A percentile compares a stretch with the other conserved stretches of the same genome.
phyloP scores from a whole-genome alignment of 768 basidiomycete genomes.

The Russula earlei region DNA sequence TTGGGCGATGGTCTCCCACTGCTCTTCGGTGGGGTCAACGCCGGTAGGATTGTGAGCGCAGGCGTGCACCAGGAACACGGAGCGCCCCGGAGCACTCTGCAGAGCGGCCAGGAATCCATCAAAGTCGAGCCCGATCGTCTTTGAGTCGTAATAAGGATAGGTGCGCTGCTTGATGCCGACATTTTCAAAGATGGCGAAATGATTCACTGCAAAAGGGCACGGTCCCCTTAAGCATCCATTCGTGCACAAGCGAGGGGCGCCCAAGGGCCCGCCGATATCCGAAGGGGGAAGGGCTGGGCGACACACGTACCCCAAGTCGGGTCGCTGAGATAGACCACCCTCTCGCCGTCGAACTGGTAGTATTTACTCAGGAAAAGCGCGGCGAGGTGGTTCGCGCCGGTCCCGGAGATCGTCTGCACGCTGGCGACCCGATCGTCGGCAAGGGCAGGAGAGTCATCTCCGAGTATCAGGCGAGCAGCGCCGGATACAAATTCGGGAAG shows the following conservation, averaged over 20 bases:
- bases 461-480: constrained; percentile 77
- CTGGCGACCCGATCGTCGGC: constrained; percentile 62
- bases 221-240: no score
- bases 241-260: background rate
- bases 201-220: constrained; percentile 67
- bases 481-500: constrained; percentile 72
- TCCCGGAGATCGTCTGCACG: constrained; percentile 92
- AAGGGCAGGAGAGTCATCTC: constrained; percentile 59
- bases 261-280: background rate
- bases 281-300: background rate
- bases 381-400: constrained; percentile 90
- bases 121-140: constrained; percentile 82
- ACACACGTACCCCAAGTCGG: constrained; percentile 82
- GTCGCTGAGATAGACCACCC: constrained; percentile 75
- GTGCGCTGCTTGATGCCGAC: constrained; percentile 79
- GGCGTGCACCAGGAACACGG: constrained; percentile 84
- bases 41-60: constrained; percentile 98
- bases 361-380: constrained; percentile 79
- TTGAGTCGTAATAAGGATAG: constrained; percentile 91
- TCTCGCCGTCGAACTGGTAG: constrained; percentile 60
- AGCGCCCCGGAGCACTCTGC: constrained; percentile 56
- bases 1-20: constrained; percentile 75
- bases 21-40: constrained; percentile 81
- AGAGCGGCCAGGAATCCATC: constrained; percentile 53
- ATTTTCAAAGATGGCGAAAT: constrained; percentile 84